Evolutionary conservation across 169 alveolate species (phyloP), one percentile per base, ranked within the genome.

Genomic region (Plasmodium yoelii): DNA sequence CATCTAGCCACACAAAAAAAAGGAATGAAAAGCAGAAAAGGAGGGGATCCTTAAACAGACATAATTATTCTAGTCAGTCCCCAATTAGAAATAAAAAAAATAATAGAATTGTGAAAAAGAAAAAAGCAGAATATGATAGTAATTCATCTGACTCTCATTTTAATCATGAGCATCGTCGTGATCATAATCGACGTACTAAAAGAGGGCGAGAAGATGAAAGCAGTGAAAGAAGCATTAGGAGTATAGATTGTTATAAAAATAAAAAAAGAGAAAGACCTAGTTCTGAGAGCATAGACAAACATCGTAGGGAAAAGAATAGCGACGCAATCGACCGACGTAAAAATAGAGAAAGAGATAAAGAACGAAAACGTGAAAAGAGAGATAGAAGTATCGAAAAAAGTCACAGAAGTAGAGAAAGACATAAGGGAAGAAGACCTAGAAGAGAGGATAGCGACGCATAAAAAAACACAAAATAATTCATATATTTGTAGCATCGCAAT

Each of bases 1-100:
- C 74, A 13, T 44, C 74, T 9, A 18, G 15, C 19, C 18, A 67
- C 18, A 67, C 7, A 44, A 67, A 67, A 39, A 67, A 44, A 65
- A 65, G 42, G 42, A 65, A 65, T n/a, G 39, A 42, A 65, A 34
- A 28, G 57, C 22, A 13, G 7, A 34, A 26, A 65, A 39, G 8
- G 42, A 13, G 10, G 39, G 6, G 13, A 65, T n/a, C 59, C 19
- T 3, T 51, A 15, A 51, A 10, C 22, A 51, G 18, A 5, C 19
- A 51, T 0, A 51, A 3, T 34, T 34, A 34, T 34, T 34, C 42
- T 34, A 34, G 42, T 34, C 42, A 34, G 4, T 34, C 42, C 0
- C 42, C 42, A 34, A 34, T 34, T 34, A 51, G 59, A 51, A 7
- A 51, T 13, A 51, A 15, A 51, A 51, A 51, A 7, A 15, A 51